Base-by-base conservation (phyloP, 2,329 filamentous ascomycete species). In the Talaromyces sp. region DNA sequence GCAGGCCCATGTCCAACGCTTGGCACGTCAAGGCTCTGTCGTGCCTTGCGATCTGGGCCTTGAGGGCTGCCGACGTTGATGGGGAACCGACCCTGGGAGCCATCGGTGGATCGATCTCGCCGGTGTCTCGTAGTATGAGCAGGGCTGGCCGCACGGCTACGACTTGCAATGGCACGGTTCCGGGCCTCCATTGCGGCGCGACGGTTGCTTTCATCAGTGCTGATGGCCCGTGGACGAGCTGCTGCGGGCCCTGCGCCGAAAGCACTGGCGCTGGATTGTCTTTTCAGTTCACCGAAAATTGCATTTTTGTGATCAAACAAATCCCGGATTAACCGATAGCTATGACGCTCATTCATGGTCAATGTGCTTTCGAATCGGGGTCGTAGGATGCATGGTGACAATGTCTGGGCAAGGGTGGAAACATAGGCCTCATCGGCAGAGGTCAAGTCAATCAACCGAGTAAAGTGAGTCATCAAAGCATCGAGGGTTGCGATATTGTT, bases 401-500 rank as follows among this genome's bases (percentile, higher is more conserved):
- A 81, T 6, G 82, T 79, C 27, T 86, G 86, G 2, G 92, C 90
- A 43, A 99, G 84, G 41, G 87, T 80, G 13, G 87, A 73, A 60
- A 96, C 79, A 71, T 96, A 99, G 50, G 86, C 80, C 72, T 99
- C 95, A 67, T 96, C 93, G 32, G 95, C 95, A 14, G 93, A 98
- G 2, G 95, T 99, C 64, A 99, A 83, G 74, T 99, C 95, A 71
- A 99, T 96, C 62, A 99, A 82, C 63, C 95, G 90, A 43, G 93
- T 97, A 74, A 99, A 98, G 77, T 99, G 95, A 66, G 96, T 98
- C 83, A 96, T 96, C 72, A 96, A 90, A 46, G 95, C 95, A 75
- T 99, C 95, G 62, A 99, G 86, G n/a, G 95, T 98, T 54, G 95
- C 95, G 75, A 99, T 99, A 75, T 99, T 99, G 65, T 95, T 92